These are phyloP conservation scores for Chrysosporium queenslandicum DNA, from an alignment of 2,329 filamentous ascomycete genomes.

Conservation along the genomic window DNA sequence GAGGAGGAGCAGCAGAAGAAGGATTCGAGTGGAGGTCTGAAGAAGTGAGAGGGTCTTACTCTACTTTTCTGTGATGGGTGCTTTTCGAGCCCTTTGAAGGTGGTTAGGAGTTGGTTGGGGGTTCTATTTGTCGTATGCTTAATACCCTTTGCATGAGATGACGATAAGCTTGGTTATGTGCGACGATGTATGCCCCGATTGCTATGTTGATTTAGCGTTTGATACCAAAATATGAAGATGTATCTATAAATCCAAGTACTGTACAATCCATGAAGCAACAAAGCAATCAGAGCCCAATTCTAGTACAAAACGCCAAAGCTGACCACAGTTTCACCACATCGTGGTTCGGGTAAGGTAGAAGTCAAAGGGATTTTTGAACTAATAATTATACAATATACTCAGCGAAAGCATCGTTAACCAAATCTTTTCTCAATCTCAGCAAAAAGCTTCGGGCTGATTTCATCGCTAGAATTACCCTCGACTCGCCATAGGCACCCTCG, in stretches of 20 bases:
- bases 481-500: conserved; percentile 80
- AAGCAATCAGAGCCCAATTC: background rate
- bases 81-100: background rate
- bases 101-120: conserved; percentile 1
- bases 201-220: background rate
- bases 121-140: background rate
- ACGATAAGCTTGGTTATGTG: background rate
- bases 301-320: conserved; percentile 18
- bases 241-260: background rate
- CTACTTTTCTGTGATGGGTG: background rate
- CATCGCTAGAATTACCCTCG: conserved; percentile 79
- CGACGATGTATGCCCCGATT: background rate
- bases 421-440: conserved; percentile 74
- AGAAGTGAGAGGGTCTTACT: background rate
- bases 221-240: background rate
- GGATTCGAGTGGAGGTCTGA: background rate
- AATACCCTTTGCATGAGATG: background rate
- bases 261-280: conserved; percentile 1
- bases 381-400: conserved; percentile 8
- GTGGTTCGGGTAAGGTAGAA: background rate
- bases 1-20: conserved; percentile 22
- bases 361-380: background rate
- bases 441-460: conserved; percentile 86
- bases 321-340: conserved; percentile 16
- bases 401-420: conserved; percentile 23